These are phyloP conservation scores for Calonectria naviculata DNA, from an alignment of 2,329 filamentous ascomycete species.

Conservation along the genomic window DNA sequence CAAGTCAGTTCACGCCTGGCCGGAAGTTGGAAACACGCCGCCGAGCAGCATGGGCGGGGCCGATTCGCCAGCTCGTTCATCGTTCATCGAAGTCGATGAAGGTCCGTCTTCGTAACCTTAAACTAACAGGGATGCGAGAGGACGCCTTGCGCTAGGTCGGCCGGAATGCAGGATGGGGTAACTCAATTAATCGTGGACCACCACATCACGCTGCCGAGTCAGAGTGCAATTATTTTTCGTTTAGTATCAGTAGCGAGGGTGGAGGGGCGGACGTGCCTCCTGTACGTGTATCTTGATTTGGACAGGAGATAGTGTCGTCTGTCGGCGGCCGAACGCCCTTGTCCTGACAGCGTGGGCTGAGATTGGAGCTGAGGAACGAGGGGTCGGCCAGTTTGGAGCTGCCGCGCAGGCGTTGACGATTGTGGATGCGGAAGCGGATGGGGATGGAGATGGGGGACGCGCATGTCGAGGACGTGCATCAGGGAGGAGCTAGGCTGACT, in stretches of 20 bases:
- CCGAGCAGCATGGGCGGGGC: constrained; percentile 35
- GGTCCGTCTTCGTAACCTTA: constrained; percentile 18
- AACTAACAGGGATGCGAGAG: constrained; percentile 17
- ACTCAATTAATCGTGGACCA: constrained; percentile 15
- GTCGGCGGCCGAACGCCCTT: constrained; percentile 24
- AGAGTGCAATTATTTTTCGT: constrained; percentile 12
- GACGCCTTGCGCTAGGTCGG: constrained; percentile 7
- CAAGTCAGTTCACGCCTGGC: constrained; percentile 28
- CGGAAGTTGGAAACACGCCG: constrained; percentile 34
- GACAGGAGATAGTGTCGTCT: constrained; percentile 23
- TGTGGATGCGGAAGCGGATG: constrained; percentile 3
- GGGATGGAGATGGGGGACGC: constrained; percentile 1
- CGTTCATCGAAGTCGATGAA: constrained; percentile 6
- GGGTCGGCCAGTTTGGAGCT: constrained; percentile 32
- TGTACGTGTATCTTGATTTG: background rate
- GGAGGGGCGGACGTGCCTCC: constrained; percentile 1
- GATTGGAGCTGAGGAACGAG: constrained; percentile 40
- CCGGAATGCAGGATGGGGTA: constrained; percentile 16
- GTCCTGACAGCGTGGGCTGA: constrained; percentile 41
- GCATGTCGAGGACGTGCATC: constrained; percentile 14
- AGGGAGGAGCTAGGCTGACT: constrained; percentile 9
- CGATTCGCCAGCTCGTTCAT: constrained; percentile 24
- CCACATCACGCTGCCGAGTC: constrained; percentile 3
- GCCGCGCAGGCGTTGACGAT: constrained; percentile 27
- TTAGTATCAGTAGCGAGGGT: constrained; percentile 10